Percentiles rank a stretch among this genome's conserved stretches.
Evolutionary conservation across 1,139 yeast species (phyloP).

Genomic region (Kodamaea sp.): DNA sequence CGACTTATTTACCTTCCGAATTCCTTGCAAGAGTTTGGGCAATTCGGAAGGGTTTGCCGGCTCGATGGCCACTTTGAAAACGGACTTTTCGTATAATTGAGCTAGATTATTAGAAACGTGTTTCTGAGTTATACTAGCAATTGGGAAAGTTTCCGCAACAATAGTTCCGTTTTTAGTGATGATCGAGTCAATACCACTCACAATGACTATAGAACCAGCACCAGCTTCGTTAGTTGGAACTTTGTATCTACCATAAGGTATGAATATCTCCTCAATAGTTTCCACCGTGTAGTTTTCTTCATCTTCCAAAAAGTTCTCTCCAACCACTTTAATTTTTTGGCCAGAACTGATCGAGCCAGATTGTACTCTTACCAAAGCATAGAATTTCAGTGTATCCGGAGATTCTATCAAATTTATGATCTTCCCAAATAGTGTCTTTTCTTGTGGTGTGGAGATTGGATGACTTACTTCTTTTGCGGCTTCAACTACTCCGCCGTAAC

Average conservation of each 20-base stretch:
- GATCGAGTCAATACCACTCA: slow-evolving; percentile 61
- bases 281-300: slow-evolving; percentile 54
- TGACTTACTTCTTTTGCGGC: slow-evolving; percentile 26
- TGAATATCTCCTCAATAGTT: slow-evolving; percentile 49
- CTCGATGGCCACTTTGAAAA: slow-evolving; percentile 80
- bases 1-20: slow-evolving; percentile 60
- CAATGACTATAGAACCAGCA: slow-evolving; percentile 66
- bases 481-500: slow-evolving; percentile 56
- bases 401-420: slow-evolving; percentile 63
- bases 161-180: slow-evolving; percentile 65
- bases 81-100: slow-evolving; percentile 17
- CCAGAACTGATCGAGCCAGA: slow-evolving; percentile 60
- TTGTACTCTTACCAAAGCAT: slow-evolving; percentile 60
- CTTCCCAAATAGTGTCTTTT: slow-evolving; percentile 42
- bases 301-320: slow-evolving; percentile 53
- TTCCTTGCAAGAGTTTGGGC: slow-evolving; percentile 68
- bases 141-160: slow-evolving; percentile 19
- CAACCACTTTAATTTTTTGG: slow-evolving; percentile 53
- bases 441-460: not conserved
- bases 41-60: slow-evolving; percentile 79
- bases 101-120: slow-evolving; percentile 1
- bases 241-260: slow-evolving; percentile 74
- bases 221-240: slow-evolving; percentile 55
- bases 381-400: slow-evolving; percentile 46
- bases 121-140: slow-evolving; percentile 1